Percentiles rank a stretch among this genome's conserved stretches.
These are phyloP conservation scores for Penicillium sp. DNA, from an alignment of 2,329 filamentous ascomycete genomes.

Conservation along the genomic window DNA sequence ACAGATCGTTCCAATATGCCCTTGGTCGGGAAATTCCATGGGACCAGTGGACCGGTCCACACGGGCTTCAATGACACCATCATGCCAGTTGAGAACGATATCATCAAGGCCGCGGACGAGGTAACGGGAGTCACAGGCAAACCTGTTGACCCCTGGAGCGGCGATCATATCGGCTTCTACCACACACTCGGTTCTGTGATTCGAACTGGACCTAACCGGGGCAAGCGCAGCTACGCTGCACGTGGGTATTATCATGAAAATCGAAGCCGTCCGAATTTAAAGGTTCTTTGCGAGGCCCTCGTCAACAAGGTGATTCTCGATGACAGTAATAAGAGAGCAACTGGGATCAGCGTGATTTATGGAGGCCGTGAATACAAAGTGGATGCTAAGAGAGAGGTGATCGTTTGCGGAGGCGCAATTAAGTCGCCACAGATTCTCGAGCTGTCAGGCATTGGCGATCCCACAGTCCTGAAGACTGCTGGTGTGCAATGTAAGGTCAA, in stretches of 20 bases:
- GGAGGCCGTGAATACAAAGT: no score
- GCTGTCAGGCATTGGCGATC: conserved; percentile 63
- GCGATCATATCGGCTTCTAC: conserved; percentile 45
- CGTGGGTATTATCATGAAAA: conserved; percentile 47
- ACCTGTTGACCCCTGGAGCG: conserved; percentile 36
- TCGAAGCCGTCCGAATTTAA: neutral
- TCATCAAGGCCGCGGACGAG: conserved; percentile 23
- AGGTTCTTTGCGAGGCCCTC: neutral
- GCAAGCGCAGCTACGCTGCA: conserved; percentile 43
- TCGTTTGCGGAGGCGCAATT: conserved; percentile 63
- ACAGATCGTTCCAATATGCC: neutral
- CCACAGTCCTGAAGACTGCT: conserved; percentile 45
- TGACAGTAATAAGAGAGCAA: no score
- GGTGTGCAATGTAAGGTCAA: conserved; percentile 50
- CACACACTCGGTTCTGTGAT: conserved; percentile 37
- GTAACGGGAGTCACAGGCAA: neutral
- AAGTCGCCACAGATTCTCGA: conserved; percentile 64
- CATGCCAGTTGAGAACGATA: conserved; percentile 18
- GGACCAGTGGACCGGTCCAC: neutral
- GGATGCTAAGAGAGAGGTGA: no score
- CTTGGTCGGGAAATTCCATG: no score
- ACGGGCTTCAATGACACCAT: neutral
- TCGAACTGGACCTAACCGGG: conserved; percentile 24
- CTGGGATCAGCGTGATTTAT: no score
- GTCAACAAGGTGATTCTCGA: no score